A percentile compares a stretch with the other conserved stretches of the same genome.
Evolutionary conservation across 805 yeast genomes (phyloP).

Genomic region (Debaryomyces castellii): DNA sequence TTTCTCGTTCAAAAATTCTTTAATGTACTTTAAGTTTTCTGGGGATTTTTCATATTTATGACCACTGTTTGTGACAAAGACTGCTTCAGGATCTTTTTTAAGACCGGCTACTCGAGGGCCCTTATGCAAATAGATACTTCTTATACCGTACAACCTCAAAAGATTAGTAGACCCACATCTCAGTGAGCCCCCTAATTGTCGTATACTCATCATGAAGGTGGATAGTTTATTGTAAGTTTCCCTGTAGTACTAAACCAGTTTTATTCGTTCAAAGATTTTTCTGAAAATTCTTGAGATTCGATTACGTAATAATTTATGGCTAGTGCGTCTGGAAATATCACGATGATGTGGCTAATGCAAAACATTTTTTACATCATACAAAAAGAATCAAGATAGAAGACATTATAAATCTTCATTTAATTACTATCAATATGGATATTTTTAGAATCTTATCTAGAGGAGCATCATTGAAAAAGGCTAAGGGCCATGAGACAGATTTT

Average conservation of each 20-base stretch:
- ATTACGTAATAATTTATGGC: neutral
- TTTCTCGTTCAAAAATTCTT: conserved; percentile 46
- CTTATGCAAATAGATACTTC: conserved; percentile 42
- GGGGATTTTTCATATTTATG: conserved; percentile 52
- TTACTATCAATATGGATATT: conserved; percentile 66
- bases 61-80: conserved; percentile 30
- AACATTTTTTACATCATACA: conserved; percentile 4
- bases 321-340: neutral
- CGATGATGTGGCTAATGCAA: conserved; percentile 5
- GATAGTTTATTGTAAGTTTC: neutral
- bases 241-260: neutral
- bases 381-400: neutral
- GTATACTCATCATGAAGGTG: conserved; percentile 9
- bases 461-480: conserved; percentile 68
- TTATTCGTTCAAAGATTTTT: conserved; percentile 1
- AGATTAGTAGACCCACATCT: neutral
- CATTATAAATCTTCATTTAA: neutral
- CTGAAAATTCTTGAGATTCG: neutral
- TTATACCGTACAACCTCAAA: conserved; percentile 7
- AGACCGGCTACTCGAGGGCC: conserved; percentile 68
- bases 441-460: conserved; percentile 85
- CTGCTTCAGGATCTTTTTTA: conserved; percentile 65
- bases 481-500: conserved; percentile 43
- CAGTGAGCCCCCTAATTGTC: conserved; percentile 8
- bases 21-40: conserved; percentile 49